phyloP scores from a whole-genome alignment of 2,329 filamentous ascomycete species.

The Diaporthe citrichinensis region DNA sequence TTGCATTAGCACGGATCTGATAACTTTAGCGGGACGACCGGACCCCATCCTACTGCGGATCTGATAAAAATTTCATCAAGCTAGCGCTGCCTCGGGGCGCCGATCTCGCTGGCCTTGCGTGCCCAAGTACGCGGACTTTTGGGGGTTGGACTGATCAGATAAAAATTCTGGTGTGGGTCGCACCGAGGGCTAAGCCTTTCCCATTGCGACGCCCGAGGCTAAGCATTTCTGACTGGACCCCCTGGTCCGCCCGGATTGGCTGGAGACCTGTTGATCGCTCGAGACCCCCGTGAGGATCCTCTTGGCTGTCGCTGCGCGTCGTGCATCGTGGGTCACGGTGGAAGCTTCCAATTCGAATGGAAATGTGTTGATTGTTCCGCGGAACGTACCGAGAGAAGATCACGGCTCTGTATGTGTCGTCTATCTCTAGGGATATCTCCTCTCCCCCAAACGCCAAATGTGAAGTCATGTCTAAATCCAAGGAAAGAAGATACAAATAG shows the following conservation, averaged over 20 bases:
- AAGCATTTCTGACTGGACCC: constrained; percentile 1
- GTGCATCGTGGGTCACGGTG: neutral
- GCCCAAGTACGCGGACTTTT: neutral
- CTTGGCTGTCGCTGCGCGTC: neutral
- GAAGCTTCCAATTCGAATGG: neutral
- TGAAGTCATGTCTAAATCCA: constrained; percentile 4
- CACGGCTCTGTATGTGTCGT: neutral
- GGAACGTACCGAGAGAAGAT: neutral
- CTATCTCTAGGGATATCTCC: constrained; percentile 26
- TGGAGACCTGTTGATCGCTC: neutral
- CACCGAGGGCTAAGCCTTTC: constrained; percentile 1
- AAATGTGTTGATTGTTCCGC: neutral
- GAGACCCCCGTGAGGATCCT: constrained; percentile 15
- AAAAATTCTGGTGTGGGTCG: constrained; percentile 34
- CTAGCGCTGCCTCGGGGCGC: constrained; percentile 20
- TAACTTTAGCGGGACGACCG: constrained; percentile 49
- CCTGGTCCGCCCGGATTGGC: neutral
- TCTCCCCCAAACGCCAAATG: neutral
- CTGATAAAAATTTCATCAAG: constrained; percentile 38
- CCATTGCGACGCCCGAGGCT: constrained; percentile 4
- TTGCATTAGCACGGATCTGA: constrained; percentile 49
- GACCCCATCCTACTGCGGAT: constrained; percentile 28
- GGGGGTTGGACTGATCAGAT: constrained; percentile 36
- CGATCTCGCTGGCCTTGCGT: constrained; percentile 36
- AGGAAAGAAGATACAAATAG: neutral